phyloP scores from a whole-genome alignment of 106 monocot species.

The Dendrobium chrysotoxum region DNA sequence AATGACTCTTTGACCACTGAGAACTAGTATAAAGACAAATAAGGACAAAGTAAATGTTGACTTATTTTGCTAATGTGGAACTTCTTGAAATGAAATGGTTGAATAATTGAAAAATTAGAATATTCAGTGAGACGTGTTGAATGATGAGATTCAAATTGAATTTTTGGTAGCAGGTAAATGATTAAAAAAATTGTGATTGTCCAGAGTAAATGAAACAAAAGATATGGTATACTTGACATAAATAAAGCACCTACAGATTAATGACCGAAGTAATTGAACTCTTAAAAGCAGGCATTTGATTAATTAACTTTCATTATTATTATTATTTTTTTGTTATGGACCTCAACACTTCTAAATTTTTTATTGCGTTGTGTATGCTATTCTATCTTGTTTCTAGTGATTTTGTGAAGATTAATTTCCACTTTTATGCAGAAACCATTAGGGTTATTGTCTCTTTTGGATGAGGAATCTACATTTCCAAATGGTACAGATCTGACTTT shows the following conservation, averaged over 20 bases:
- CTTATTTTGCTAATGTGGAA: background rate
- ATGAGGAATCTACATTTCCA: conserved; percentile 98
- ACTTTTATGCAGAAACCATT: conserved; percentile 75
- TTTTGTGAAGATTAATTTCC: background rate
- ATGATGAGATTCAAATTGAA: background rate
- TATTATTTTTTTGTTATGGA: background rate
- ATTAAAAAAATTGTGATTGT: background rate
- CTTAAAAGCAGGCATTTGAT: too few species aligned
- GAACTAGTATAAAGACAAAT: background rate
- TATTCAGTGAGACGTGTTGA: background rate
- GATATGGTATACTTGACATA: background rate
- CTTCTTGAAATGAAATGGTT: background rate
- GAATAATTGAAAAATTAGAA: too few species aligned
- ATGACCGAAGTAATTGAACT: background rate
- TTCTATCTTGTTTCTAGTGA: background rate
- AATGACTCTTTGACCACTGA: background rate
- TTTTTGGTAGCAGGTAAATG: background rate
- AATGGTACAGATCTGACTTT: conserved; percentile 94
- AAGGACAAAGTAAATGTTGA: background rate
- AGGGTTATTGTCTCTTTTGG: conserved; percentile 85
- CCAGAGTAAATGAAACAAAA: background rate
- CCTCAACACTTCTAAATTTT: background rate
- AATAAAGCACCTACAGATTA: background rate
- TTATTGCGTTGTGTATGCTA: background rate
- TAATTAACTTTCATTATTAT: background rate